A percentile compares a stretch with the other conserved stretches of the same genome.
phyloP scores from a whole-genome alignment of 73 alveolate species.

The Tetrahymena thermophila region DNA sequence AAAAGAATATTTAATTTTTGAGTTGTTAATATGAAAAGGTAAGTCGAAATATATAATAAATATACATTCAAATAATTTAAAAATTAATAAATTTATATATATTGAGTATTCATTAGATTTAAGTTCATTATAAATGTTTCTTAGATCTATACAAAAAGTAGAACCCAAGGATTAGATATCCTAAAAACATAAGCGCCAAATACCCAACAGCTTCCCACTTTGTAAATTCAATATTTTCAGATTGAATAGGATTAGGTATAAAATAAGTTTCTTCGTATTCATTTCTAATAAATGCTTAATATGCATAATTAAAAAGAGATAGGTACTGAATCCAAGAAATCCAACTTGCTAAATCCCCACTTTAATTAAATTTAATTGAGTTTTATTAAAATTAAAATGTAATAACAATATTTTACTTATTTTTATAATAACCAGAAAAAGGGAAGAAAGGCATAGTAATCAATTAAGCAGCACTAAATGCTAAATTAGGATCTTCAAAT shows the following conservation, averaged over 20 bases:
- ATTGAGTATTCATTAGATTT: too few species aligned
- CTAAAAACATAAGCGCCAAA: neutral
- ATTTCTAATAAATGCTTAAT: conserved; percentile 52
- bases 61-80: too few species aligned
- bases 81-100: too few species aligned
- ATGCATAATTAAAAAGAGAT: conserved; percentile 59
- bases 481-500: conserved; percentile 22
- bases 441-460: conserved; percentile 41
- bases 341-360: conserved; percentile 32
- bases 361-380: neutral
- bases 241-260: neutral
- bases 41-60: too few species aligned
- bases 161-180: neutral
- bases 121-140: neutral
- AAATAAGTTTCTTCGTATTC: conserved; percentile 40
- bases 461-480: conserved; percentile 24
- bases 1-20: too few species aligned
- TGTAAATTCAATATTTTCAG: neutral
- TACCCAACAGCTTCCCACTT: neutral
- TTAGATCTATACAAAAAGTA: neutral
- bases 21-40: too few species aligned
- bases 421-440: conserved; percentile 42
- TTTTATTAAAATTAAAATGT: neutral
- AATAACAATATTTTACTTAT: neutral
- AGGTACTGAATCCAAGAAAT: conserved; percentile 52